phyloP scores from a whole-genome alignment of 306 rosid species.

The Glycine soja region DNA sequence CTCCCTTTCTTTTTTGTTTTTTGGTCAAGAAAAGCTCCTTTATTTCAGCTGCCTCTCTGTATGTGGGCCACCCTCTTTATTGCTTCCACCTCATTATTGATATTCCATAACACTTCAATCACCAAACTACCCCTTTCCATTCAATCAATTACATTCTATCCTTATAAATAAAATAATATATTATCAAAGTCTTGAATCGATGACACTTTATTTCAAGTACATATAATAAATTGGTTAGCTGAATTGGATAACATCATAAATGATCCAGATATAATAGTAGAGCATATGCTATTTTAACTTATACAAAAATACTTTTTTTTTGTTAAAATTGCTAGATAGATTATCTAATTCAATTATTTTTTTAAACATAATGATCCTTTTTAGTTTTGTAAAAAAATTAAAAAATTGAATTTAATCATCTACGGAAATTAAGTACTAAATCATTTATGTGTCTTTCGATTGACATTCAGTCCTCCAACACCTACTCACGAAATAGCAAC shows the following conservation, averaged over 20 bases:
- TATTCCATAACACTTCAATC: constrained; percentile 18
- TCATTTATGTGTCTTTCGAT: too few species aligned
- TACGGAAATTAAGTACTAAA: too few species aligned
- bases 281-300: not conserved
- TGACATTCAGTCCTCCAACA: too few species aligned
- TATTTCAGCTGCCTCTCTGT: constrained; percentile 20
- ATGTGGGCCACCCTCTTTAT: constrained; percentile 42
- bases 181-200: not conserved
- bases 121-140: constrained; percentile 5
- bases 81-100: constrained; percentile 36
- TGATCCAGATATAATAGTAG: not conserved
- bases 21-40: constrained; percentile 13
- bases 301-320: not conserved
- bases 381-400: too few species aligned
- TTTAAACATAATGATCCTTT: not conserved
- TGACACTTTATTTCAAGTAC: not conserved
- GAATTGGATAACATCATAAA: not conserved
- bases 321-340: not conserved
- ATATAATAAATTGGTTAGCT: not conserved
- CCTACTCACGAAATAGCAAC: too few species aligned
- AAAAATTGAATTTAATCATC: too few species aligned
- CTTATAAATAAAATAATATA: not conserved
- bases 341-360: not conserved
- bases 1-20: not conserved
- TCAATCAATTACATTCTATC: not conserved